Evolutionary conservation across 768 basidiomycete genomes (phyloP).

Genomic region (Lactifluus echinatus): DNA sequence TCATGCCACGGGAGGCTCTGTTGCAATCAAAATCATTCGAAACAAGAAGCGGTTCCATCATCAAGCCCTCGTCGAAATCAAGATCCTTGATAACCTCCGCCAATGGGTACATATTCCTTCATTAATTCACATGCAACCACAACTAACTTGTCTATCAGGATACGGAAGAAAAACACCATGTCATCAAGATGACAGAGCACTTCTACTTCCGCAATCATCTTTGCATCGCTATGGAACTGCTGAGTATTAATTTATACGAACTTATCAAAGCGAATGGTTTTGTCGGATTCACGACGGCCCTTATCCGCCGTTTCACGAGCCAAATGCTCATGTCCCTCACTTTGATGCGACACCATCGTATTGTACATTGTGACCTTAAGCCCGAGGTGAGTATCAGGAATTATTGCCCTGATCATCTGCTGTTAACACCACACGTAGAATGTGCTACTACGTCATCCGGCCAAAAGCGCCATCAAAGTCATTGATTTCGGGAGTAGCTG

Average conservation of each 20-base stretch:
- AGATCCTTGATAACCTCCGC: conserved; percentile 90
- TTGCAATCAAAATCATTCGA: conserved; percentile 97
- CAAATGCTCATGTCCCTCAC: conserved; percentile 91
- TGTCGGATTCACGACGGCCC: conserved; percentile 90
- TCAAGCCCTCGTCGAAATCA: conserved; percentile 98
- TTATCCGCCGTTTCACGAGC: conserved; percentile 92
- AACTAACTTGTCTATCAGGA: conserved; percentile 45
- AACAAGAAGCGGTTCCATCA: conserved; percentile 99
- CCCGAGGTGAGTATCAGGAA: conserved; percentile 59
- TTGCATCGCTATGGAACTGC: conserved; percentile 95
- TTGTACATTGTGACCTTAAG: conserved; percentile 98
- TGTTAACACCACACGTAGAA: conserved; percentile 46
- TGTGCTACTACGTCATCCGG: conserved; percentile 86
- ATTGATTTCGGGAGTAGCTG: conserved; percentile 99
- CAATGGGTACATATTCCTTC: conserved; percentile 78
- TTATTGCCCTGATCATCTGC: neutral
- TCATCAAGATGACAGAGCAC: conserved; percentile 96
- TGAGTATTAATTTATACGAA: conserved; percentile 98
- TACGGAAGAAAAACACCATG: conserved; percentile 91
- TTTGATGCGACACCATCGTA: conserved; percentile 92
- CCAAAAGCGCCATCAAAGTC: conserved; percentile 94
- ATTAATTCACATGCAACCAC: neutral
- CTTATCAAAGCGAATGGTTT: conserved; percentile 99
- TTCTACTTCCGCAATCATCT: conserved; percentile 98
- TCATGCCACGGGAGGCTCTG: conserved; percentile 90